phyloP scores from a whole-genome alignment of 1,284 basidiomycete genomes.

The Papiliotrema fonsecae region DNA sequence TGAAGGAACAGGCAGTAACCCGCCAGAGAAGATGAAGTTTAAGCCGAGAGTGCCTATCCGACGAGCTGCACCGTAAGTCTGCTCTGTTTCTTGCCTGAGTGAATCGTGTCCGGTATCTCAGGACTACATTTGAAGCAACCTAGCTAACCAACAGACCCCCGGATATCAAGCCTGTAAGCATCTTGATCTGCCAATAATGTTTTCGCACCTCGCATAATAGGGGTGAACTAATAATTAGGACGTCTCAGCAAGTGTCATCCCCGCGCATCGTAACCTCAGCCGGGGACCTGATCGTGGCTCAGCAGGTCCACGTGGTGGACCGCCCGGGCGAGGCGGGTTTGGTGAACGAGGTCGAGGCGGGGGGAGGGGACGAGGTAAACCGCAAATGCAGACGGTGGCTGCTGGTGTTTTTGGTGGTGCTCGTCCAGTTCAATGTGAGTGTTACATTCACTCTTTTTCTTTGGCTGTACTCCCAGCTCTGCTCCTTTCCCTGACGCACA shows the following conservation, averaged over 20 bases:
- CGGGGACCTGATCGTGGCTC: slow-evolving; percentile 12
- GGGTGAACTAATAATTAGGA: slow-evolving; percentile 22
- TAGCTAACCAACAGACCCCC: slow-evolving; percentile 2
- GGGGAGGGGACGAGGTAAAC: slow-evolving; percentile 24
- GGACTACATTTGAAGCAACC: neutral
- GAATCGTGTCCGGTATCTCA: neutral
- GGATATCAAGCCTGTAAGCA: neutral
- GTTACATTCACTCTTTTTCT: slow-evolving; percentile 35
- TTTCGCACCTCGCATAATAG: neutral
- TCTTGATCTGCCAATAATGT: too few relatives aligned
- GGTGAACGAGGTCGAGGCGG: slow-evolving; percentile 16
- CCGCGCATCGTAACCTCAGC: neutral
- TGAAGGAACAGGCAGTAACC: neutral
- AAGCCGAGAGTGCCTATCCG: slow-evolving; percentile 43
- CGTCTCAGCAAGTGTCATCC: neutral
- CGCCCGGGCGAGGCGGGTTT: slow-evolving; percentile 13
- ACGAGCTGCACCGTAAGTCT: slow-evolving; percentile 23
- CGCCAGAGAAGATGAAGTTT: slow-evolving; percentile 39
- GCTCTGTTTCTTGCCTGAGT: neutral
- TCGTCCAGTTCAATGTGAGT: slow-evolving; percentile 12
- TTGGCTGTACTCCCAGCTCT: neutral
- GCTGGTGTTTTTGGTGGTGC: slow-evolving; percentile 51
- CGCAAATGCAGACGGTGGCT: slow-evolving; percentile 10
- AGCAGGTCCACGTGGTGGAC: slow-evolving; percentile 1
- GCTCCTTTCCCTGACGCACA: too few relatives aligned